Evolutionary conservation across 768 basidiomycete species (phyloP), one percentile per base, ranked within the genome.

Genomic region (Rhizopogon sp.): DNA sequence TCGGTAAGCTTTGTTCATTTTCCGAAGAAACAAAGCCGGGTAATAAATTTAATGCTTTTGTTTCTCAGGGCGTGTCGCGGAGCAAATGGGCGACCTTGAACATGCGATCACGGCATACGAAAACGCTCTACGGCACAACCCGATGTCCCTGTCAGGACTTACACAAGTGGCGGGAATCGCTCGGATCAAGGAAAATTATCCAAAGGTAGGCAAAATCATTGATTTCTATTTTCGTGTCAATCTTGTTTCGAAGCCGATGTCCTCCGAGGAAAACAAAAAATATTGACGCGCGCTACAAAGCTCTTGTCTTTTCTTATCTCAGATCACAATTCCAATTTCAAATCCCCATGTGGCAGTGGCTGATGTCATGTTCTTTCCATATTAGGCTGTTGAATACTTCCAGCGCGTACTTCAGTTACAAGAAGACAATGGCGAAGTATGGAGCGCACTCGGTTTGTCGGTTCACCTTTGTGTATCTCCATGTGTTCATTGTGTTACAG

Each of bases 341-440:
- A 62, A 66, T 72, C 58, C 29, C 60, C 68, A 70, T 64, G 64
- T 68, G 68, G 45, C 58, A 39, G 3, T 33, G 44, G 63, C 62
- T 71, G 66, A 70, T 66, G 60, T 70, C 63, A 70, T 43, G 43
- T 0, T n/a, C 7, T 39, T 70, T 53, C 66, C 57, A 60, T 52
- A 68, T 59, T 72, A 94, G 91, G 96, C 96, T 46, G 86, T 98
- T 70, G 96, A 98, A 56, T 97, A 90, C 75, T 98, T 97, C 70
- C 92, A 97, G 64, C 86, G 95, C 44, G 93, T 95, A 20, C 81
- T 98, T 53, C 77, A 79, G 60, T 80, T 97, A 55, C 87, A 94
- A 64, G 92, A 93, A 73, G 93, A 97, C 73, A 97, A 97, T 72
- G 96, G 96, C 66, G 96, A 98, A 77, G 91, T 97, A 55, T 98